Evolutionary conservation across 495 filamentous ascomycete genomes (phyloP).

Genomic region (Penicillium antarcticum): DNA sequence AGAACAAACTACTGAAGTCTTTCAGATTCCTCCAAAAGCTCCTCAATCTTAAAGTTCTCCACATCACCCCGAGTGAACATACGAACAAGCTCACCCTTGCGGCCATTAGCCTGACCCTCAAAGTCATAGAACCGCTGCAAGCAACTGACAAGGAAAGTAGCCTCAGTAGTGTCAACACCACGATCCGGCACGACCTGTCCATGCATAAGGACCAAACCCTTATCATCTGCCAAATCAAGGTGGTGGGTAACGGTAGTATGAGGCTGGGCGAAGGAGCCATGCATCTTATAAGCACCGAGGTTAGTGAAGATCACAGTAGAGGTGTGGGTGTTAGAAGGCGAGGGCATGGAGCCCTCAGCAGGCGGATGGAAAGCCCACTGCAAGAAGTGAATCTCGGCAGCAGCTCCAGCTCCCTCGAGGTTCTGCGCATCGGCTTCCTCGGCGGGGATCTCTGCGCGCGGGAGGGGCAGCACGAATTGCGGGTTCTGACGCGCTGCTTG

Average conservation of each 20-base stretch:
- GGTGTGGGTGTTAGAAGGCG: conserved; percentile 50
- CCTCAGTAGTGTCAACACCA: conserved; percentile 76
- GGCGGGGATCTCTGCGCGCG: conserved; percentile 46
- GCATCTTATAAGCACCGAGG: conserved; percentile 85
- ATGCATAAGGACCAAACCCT: conserved; percentile 79
- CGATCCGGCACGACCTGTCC: conserved; percentile 72
- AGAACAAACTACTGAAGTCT: conserved; percentile 45
- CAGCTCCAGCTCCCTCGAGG: conserved; percentile 28
- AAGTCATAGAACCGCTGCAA: conserved; percentile 91
- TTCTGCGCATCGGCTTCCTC: conserved; percentile 13
- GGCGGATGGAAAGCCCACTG: conserved; percentile 79
- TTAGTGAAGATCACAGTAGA: conserved; percentile 89
- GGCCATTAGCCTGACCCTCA: conserved; percentile 49
- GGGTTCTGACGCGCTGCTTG: conserved; percentile 68
- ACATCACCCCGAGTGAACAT: conserved; percentile 76
- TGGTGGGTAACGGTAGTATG: conserved; percentile 94
- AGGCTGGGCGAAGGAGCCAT: conserved; percentile 82
- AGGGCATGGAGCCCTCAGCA: conserved; percentile 63
- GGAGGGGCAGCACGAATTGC: conserved; percentile 87
- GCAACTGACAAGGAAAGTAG: conserved; percentile 85
- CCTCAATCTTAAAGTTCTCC: conserved; percentile 73
- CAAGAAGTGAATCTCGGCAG: conserved; percentile 49
- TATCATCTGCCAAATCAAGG: conserved; percentile 66
- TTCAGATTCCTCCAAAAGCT: conserved; percentile 82
- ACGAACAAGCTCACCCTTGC: conserved; percentile 65